A percentile compares a stretch with the other conserved stretches of the same genome.
These are phyloP conservation scores for Aspergillus costaricaensis DNA, from an alignment of 2,329 filamentous ascomycete species.

Conservation along the genomic window DNA sequence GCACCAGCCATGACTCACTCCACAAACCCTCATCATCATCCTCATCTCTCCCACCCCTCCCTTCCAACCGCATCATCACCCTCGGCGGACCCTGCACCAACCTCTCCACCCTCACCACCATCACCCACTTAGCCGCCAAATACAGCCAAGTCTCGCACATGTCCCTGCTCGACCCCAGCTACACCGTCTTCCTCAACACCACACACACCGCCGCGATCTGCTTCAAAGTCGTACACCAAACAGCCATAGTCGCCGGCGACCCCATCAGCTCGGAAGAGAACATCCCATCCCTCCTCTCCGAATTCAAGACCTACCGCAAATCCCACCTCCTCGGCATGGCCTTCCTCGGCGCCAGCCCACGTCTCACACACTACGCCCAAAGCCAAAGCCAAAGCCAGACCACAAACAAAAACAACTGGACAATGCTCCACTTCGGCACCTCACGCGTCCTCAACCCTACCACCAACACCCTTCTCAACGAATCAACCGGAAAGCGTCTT, in stretches of 20 bases:
- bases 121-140: conserved; percentile 26
- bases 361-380: conserved; percentile 35
- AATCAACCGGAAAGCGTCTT: conserved; percentile 41
- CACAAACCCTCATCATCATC: neutral
- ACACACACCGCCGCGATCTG: conserved; percentile 38
- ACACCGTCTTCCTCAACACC: conserved; percentile 44
- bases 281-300: conserved; percentile 32
- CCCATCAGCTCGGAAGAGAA: conserved; percentile 36
- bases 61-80: neutral
- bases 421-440: conserved; percentile 41
- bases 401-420: conserved; percentile 26
- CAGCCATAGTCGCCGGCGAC: conserved; percentile 44
- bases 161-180: conserved; percentile 47
- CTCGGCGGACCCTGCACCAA: neutral
- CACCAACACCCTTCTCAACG: conserved; percentile 42
- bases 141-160: conserved; percentile 47
- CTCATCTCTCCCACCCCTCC: neutral
- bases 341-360: conserved; percentile 40
- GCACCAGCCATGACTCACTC: conserved; percentile 6
- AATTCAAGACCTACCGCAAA: conserved; percentile 40
- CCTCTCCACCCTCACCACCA: neutral
- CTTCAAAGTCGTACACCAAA: conserved; percentile 41
- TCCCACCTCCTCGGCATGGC: conserved; percentile 35
- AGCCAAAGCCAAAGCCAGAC: too few species aligned
- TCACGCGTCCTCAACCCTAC: conserved; percentile 46